phyloP scores from a whole-genome alignment of 2,329 filamentous ascomycete species.

The Aspergillus quadricinctus region DNA sequence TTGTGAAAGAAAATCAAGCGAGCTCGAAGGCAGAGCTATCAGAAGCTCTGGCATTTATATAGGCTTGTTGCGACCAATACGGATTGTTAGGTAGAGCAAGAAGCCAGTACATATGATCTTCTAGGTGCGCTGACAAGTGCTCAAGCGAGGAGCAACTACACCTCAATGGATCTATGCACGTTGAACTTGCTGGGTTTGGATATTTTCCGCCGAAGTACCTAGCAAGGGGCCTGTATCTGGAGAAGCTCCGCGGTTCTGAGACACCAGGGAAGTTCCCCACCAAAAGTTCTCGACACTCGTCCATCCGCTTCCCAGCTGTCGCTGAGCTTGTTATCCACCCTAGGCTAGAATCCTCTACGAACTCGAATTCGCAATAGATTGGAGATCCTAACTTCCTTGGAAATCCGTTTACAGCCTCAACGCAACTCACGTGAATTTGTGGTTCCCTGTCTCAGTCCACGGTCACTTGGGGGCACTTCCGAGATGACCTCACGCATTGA shows the following conservation, averaged over 20 bases:
- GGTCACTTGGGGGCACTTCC: neutral
- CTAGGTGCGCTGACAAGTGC: neutral
- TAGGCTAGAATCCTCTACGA: neutral
- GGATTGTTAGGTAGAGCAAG: neutral
- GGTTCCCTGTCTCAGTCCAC: neutral
- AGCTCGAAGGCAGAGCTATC: neutral
- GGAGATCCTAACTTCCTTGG: neutral
- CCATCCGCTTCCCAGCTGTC: constrained; percentile 1
- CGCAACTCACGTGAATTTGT: neutral
- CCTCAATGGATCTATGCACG: neutral
- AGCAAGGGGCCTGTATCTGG: neutral
- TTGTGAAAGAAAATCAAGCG: neutral
- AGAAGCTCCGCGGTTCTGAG: constrained; percentile 6
- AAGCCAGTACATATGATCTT: neutral
- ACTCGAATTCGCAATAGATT: neutral
- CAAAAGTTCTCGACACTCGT: constrained; percentile 8
- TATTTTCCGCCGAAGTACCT: neutral
- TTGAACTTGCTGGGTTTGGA: neutral
- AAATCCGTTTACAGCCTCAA: neutral
- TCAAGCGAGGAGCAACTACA: neutral
- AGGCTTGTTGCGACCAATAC: neutral
- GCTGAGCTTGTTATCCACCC: neutral
- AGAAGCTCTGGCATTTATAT: neutral
- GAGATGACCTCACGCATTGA: constrained; percentile 52
- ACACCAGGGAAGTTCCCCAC: constrained; percentile 10